Evolutionary conservation across 1,284 basidiomycete genomes (phyloP), one percentile per base, ranked within the genome.

Genomic region (Microbotryum silenes-acaulis): DNA sequence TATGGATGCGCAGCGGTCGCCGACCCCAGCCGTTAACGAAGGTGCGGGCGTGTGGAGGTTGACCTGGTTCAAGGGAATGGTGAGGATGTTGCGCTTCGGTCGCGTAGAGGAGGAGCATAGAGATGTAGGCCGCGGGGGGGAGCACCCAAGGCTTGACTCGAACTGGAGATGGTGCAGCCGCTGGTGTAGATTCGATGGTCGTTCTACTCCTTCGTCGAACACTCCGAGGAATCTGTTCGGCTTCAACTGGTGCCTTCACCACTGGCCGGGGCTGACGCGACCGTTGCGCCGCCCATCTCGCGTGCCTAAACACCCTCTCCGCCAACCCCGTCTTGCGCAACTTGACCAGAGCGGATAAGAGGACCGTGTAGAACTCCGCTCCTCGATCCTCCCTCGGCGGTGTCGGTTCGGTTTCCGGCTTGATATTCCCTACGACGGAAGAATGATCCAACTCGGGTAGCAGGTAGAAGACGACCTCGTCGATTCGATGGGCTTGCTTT

Each of bases 31-130:
- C 66, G 0, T 51, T 37, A 1, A 68, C 66, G 53, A 57, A 56
- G 3, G 49, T 23, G n/a, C 29, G 50, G 12, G 50, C n/a, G 47
- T 44, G 45, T 25, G 25, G 29, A 10, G 60, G 29, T 25, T 56
- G 57, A 51, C 60, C 60, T 33, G 37, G 4, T 42, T 9, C 16
- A 4, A 18, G 37, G 16, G 37, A 12, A 14, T 51, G 42, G 20
- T 51, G 60, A 3, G 71, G 71, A 21, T 68, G 68, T 47, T 60
- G 58, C 6, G 62, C 67, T 55, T 74, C 72, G 1, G 33, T 46
- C 1, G 77, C 80, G 70, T 87, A 88, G 51, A 81, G 77, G 58
- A 83, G 78, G 60, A 89, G 72, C 82, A 89, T 86, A 53, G 81
- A 75, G 2, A 85, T 88, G 73, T 87, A 89, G 1, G 84, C 83